Evolutionary conservation across 495 filamentous ascomycete species (phyloP).

Genomic region (Tetracladium setigerum): DNA sequence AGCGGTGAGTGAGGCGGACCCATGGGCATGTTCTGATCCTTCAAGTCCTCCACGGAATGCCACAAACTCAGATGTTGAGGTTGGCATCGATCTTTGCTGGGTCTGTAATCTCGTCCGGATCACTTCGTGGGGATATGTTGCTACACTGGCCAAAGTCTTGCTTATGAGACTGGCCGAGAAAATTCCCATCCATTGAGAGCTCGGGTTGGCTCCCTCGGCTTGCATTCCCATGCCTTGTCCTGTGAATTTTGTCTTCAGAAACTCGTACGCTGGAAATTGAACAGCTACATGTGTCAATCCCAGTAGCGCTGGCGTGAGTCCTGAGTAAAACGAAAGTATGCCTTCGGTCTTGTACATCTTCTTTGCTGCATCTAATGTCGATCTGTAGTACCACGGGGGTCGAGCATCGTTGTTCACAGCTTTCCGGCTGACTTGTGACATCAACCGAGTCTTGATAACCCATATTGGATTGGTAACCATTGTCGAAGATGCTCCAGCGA

Average conservation of each 20-base stretch:
- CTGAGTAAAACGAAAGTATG: slow-evolving; percentile 87
- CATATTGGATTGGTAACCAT: slow-evolving; percentile 98
- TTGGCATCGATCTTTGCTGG: slow-evolving; percentile 57
- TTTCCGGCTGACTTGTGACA: slow-evolving; percentile 65
- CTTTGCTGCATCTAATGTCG: slow-evolving; percentile 78
- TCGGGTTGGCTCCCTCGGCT: slow-evolving; percentile 42
- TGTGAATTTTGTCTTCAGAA: slow-evolving; percentile 83
- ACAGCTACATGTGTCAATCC: slow-evolving; percentile 94
- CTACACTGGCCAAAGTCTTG: slow-evolving; percentile 89
- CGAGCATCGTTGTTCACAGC: slow-evolving; percentile 45
- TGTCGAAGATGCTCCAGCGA: slow-evolving; percentile 86
- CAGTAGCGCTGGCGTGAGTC: slow-evolving; percentile 83
- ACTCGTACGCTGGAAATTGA: slow-evolving; percentile 95
- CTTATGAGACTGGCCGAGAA: slow-evolving; percentile 85
- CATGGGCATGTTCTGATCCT: slow-evolving; percentile 17
- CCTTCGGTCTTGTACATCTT: slow-evolving; percentile 95
- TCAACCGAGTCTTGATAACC: slow-evolving; percentile 97
- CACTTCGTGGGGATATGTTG: slow-evolving; percentile 97
- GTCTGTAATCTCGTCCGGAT: slow-evolving; percentile 85
- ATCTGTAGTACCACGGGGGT: slow-evolving; percentile 82
- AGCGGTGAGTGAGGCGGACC: slow-evolving; percentile 18
- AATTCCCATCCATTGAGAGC: slow-evolving; percentile 64
- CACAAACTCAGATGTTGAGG: slow-evolving; percentile 43
- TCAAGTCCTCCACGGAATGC: slow-evolving; percentile 60
- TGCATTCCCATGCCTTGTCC: slow-evolving; percentile 73